phyloP scores from a whole-genome alignment of 2,329 filamentous ascomycete species.

The Colletotrichum spinosum region DNA sequence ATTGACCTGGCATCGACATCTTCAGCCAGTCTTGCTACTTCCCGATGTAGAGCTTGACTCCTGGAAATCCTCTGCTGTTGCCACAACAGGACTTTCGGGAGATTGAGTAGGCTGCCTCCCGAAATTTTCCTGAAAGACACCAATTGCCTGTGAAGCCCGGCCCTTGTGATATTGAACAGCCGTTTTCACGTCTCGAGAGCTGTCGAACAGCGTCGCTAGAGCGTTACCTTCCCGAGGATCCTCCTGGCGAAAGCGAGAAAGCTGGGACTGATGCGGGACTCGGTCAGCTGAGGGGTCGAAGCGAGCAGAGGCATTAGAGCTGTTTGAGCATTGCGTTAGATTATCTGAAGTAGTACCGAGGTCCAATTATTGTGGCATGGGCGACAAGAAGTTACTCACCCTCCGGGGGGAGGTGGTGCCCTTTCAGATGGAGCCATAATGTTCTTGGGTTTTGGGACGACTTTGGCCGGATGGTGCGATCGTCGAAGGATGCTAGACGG shows the following conservation, averaged over 20 bases:
- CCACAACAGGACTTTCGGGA: not conserved
- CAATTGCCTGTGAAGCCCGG: slow-evolving; percentile 12
- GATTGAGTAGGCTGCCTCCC: not conserved
- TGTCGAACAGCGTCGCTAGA: not conserved
- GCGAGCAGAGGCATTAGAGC: not conserved
- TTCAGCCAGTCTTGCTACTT: not conserved
- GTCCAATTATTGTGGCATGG: too few relatives aligned
- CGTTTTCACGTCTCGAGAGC: slow-evolving; percentile 6
- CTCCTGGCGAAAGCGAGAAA: slow-evolving; percentile 17
- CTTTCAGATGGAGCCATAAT: slow-evolving; percentile 7
- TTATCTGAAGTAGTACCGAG: not conserved
- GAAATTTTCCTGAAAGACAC: slow-evolving; percentile 21
- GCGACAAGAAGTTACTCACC: not conserved
- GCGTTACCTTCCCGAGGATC: slow-evolving; percentile 11
- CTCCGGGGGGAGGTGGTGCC: not conserved
- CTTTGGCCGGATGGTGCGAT: too few relatives aligned
- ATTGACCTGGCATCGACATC: too few relatives aligned
- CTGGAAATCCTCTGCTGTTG: not conserved
- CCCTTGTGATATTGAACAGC: slow-evolving; percentile 20
- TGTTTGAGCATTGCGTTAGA: not conserved
- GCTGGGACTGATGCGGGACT: slow-evolving; percentile 16
- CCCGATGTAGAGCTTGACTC: not conserved
- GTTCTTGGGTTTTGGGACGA: not conserved
- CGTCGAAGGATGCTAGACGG: too few relatives aligned
- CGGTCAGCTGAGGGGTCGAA: slow-evolving; percentile 2